Evolutionary conservation across 108 stramenopile genomes (phyloP), one percentile per base, ranked within the genome.

Genomic region (Discostella pseudostelligera): DNA sequence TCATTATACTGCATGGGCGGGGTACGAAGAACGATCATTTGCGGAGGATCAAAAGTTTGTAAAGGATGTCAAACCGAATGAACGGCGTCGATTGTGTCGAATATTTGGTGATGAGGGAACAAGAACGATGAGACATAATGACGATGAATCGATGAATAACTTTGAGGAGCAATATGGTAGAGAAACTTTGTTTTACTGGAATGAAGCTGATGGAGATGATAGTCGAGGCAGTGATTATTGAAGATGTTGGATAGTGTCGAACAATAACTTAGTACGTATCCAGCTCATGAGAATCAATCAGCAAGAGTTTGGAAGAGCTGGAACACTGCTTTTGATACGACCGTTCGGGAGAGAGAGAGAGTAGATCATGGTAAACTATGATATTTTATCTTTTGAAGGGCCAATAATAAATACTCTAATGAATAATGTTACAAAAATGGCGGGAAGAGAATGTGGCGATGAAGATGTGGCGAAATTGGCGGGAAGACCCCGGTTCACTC

Each of bases 1-100:
- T 81, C 87, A 88, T 56, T 85, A 82, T 48, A 69, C 84, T 28
- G 63, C 77, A 45, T 83, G 78, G 78, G 84, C 84, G 11, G 66
- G 72, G 8, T 84, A 84, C 47, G 25, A 16, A 19, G 76, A 76
- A 65, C 21, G 81, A 60, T 58, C 37, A 12, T 75, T 74, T 50
- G 42, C 50, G 29, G 74, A 76, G 43, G 65, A 69, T 39, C 69
- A 71, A 65, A 80, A 80, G 54, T 80, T 80, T 55, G 62, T 65
- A 3, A 79, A 74, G 59, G 69, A 77, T 64, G 50, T 3, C 10
- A 69, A 61, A 54, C 69, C 58, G 12, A 29, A 48, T 32, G 39
- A 44, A 13, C 59, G 68, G 42, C 68, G 76, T 26, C 57, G 40
- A 55, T 35, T 69, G 45, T 64, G 67, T 55, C 21, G 69, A 19